Base-by-base conservation (phyloP, 2,329 filamentous ascomycete genomes). In the Teratosphaeria destructans region DNA sequence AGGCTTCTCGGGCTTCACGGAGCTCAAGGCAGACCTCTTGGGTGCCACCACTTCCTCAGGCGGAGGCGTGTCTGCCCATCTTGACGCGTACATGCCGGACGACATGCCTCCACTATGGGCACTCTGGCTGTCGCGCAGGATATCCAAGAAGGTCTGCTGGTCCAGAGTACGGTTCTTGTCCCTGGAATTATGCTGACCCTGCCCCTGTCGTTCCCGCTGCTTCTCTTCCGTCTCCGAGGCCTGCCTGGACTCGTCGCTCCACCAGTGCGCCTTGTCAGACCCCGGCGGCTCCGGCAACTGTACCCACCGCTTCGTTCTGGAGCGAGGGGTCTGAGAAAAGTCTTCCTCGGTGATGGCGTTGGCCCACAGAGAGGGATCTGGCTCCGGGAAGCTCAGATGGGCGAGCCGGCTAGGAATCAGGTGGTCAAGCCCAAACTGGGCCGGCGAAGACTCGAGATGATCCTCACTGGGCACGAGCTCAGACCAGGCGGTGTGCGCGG, bases 261-360 rank as follows among this genome's bases (percentile, higher is more conserved):
- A 81, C 90, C 90, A 95, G 74, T 90, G 87, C 62, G 84, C 85
- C 65, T 84, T 83, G 71, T 94, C 89, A 87, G 84, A 64, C 83
- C 82, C n/a, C 86, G 82, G n/a, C 89, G 52, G 62, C 57, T 64
- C 63, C 29, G 69, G 68, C 29, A 71, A 61, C 57, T 69, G 66
- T 7, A 71, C 67, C 70, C 69, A 72, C 58, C 68, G 66, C 61
- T 67, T 66, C 47, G 71, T 66, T 26, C 68, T 60, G 34, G 67
- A 70, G 7, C 68, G 65, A 23, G 69, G 70, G 14, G 69, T 71
- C 55, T 65, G 61, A 32, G 62, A 62, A 39, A 66, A 67, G 39
- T 65, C 62, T 35, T 62, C 58, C 27, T 62, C 60, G 56, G 62
- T 29, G 27, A 60, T 63, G 47, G 52, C 61, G 26, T 59, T 54